A percentile compares a stretch with the other conserved stretches of the same genome.
These are phyloP conservation scores for Diplodia intermedia DNA, from an alignment of 2,329 filamentous ascomycete species.

Conservation along the genomic window DNA sequence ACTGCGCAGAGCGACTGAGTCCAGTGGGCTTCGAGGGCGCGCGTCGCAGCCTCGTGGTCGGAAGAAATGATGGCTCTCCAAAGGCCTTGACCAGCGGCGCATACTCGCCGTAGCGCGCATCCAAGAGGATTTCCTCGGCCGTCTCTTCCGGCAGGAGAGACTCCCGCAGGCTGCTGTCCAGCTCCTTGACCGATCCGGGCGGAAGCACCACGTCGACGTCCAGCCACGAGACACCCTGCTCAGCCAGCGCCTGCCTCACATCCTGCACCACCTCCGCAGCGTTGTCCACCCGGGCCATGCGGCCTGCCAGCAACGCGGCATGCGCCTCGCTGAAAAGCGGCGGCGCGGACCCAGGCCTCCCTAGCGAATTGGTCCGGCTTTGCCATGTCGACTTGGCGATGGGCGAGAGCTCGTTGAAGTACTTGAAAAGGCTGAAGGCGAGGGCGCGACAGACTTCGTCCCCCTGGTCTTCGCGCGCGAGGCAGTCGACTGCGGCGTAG, in stretches of 20 bases:
- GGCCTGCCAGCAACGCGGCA: conserved; percentile 85
- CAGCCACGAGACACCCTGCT: conserved; percentile 82
- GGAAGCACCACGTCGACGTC: conserved; percentile 89
- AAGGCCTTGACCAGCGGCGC: conserved; percentile 77
- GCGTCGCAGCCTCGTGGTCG: conserved; percentile 81
- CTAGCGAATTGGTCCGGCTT: conserved; percentile 58
- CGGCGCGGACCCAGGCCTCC: conserved; percentile 67
- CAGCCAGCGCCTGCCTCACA: conserved; percentile 76
- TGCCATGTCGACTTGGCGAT: conserved; percentile 75
- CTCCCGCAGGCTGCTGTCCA: conserved; percentile 50
- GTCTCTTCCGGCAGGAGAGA: conserved; percentile 66
- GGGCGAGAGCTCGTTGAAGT: conserved; percentile 86
- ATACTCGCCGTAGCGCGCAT: conserved; percentile 79
- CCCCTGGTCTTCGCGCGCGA: conserved; percentile 93
- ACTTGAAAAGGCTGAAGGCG: conserved; percentile 91
- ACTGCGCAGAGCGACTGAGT: conserved; percentile 77
- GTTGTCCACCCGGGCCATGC: conserved; percentile 83
- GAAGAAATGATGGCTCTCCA: conserved; percentile 84
- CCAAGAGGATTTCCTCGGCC: conserved; percentile 67
- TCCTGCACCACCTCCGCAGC: conserved; percentile 73
- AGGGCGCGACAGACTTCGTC: conserved; percentile 91
- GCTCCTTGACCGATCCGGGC: conserved; percentile 68
- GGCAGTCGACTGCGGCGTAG: conserved; percentile 86
- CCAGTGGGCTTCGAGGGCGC: conserved; percentile 87
- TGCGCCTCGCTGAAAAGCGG: conserved; percentile 88